Conservation (phyloP, 192 early-diverging fungal genomes). For the Podila verticillata region DNA sequence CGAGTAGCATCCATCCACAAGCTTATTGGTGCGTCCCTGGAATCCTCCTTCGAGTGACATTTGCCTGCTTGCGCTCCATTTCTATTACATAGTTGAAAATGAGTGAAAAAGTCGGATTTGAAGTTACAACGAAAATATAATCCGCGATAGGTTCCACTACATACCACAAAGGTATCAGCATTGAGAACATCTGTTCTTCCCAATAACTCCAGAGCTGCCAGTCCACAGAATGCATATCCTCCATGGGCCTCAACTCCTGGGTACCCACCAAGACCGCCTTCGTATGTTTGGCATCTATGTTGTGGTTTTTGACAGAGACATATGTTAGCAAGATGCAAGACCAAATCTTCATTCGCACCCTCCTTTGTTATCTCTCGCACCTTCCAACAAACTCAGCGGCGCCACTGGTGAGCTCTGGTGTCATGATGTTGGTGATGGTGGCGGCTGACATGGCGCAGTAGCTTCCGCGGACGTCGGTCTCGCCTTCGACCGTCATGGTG, state of each 20-base stretch:
- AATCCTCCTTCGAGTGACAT: slow-evolving; percentile 95
- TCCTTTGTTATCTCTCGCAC: neutral
- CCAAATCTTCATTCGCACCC: too few relatives aligned
- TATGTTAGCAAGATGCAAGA: too few relatives aligned
- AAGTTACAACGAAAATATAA: neutral
- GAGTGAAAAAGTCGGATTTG: too few relatives aligned
- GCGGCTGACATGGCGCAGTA: slow-evolving; percentile 90
- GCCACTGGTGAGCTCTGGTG: slow-evolving; percentile 74
- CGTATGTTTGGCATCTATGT: slow-evolving; percentile 82
- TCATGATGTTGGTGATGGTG: slow-evolving; percentile 84
- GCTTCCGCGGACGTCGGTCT: slow-evolving; percentile 88
- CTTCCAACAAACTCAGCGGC: slow-evolving; percentile 64
- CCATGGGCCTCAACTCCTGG: slow-evolving; percentile 94
- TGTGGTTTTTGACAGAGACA: too few relatives aligned
- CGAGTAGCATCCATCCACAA: slow-evolving; percentile 98
- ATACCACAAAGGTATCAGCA: slow-evolving; percentile 64
- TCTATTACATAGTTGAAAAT: slow-evolving; percentile 26
- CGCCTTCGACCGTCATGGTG: slow-evolving; percentile 90
- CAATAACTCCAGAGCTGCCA: slow-evolving; percentile 88
- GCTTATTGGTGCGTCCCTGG: slow-evolving; percentile 94
- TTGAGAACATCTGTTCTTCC: slow-evolving; percentile 72
- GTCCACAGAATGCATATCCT: slow-evolving; percentile 93
- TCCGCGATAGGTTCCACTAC: slow-evolving; percentile 3
- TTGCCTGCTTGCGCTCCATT: slow-evolving; percentile 84
- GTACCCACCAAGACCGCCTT: slow-evolving; percentile 88